phyloP scores from a whole-genome alignment of 2,329 filamentous ascomycete species.

The Epicoccum sorghinum region DNA sequence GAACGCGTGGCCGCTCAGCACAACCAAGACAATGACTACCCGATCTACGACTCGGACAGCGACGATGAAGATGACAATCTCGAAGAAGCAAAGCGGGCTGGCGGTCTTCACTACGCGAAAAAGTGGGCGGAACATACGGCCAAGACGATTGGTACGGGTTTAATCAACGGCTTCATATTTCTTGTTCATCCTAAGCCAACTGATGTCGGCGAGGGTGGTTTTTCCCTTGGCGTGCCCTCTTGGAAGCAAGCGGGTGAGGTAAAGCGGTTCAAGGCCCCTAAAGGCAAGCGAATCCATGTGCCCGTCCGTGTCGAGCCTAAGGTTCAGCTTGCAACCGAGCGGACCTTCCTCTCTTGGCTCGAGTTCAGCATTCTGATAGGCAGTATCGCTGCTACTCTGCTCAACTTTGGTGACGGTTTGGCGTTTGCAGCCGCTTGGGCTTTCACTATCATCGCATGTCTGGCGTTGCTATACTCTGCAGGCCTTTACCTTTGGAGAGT shows the following conservation, averaged over 20 bases:
- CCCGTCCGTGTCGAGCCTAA: conserved; percentile 96
- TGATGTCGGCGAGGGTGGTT: conserved; percentile 49
- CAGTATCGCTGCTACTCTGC: conserved; percentile 48
- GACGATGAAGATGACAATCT: conserved; percentile 78
- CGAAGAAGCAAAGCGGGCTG: conserved; percentile 77
- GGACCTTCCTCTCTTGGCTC: conserved; percentile 95
- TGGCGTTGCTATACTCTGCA: conserved; percentile 82
- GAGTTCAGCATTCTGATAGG: conserved; percentile 96
- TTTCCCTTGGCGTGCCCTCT: conserved; percentile 52
- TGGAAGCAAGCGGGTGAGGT: conserved; percentile 48
- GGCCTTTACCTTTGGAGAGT: conserved; percentile 88
- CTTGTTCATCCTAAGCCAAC: conserved; percentile 52
- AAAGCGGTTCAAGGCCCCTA: conserved; percentile 71
- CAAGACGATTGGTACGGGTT: conserved; percentile 50
- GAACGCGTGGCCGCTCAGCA: conserved; percentile 74
- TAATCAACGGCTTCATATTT: conserved; percentile 39
- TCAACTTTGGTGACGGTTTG: conserved; percentile 49
- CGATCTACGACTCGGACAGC: conserved; percentile 89
- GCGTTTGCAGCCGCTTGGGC: conserved; percentile 61
- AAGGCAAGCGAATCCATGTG: conserved; percentile 87
- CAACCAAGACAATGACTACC: conserved; percentile 75
- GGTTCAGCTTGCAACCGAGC: conserved; percentile 94
- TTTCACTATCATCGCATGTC: conserved; percentile 81
- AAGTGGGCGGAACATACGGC: conserved; percentile 59
- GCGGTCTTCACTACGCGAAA: conserved; percentile 76